Conservation (phyloP, 2,329 filamentous ascomycete genomes). For the Colletotrichum sp. region DNA sequence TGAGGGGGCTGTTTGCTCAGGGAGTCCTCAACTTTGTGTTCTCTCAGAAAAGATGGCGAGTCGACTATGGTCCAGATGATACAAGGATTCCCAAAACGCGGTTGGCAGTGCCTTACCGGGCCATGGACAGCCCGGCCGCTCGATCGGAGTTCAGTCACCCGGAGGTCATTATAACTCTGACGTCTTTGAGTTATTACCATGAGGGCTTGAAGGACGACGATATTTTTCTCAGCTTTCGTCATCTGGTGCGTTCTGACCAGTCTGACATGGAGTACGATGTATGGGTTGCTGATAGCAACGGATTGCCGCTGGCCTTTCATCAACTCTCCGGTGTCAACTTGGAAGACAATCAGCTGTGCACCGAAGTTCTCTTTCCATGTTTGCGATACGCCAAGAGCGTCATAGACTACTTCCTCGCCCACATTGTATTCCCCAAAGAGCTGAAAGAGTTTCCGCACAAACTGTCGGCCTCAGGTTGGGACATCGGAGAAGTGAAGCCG, state of each 20-base stretch:
- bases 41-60: conserved; percentile 64
- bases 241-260: conserved; percentile 57
- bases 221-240: conserved; percentile 49
- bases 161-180: conserved; percentile 61
- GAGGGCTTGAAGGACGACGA: conserved; percentile 57
- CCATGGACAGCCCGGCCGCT: conserved; percentile 61
- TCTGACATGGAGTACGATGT: conserved; percentile 52
- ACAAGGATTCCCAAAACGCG: conserved; percentile 42
- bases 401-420: conserved; percentile 68
- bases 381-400: conserved; percentile 56
- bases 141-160: conserved; percentile 68
- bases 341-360: conserved; percentile 55
- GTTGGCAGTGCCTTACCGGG: conserved; percentile 64
- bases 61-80: conserved; percentile 65
- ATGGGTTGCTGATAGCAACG: conserved; percentile 46
- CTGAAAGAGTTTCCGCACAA: conserved; percentile 69
- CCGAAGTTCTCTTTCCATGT: conserved; percentile 52
- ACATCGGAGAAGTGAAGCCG: conserved; percentile 54
- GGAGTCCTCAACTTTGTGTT: conserved; percentile 61
- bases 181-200: conserved; percentile 62
- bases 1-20: conserved; percentile 61
- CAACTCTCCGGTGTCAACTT: conserved; percentile 62
- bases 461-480: conserved; percentile 71
- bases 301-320: conserved; percentile 40
- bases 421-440: conserved; percentile 65